A percentile compares a stretch with the other conserved stretches of the same genome.
phyloP scores from a whole-genome alignment of 495 filamentous ascomycete species.

The Hyaloscypha finlandica region DNA sequence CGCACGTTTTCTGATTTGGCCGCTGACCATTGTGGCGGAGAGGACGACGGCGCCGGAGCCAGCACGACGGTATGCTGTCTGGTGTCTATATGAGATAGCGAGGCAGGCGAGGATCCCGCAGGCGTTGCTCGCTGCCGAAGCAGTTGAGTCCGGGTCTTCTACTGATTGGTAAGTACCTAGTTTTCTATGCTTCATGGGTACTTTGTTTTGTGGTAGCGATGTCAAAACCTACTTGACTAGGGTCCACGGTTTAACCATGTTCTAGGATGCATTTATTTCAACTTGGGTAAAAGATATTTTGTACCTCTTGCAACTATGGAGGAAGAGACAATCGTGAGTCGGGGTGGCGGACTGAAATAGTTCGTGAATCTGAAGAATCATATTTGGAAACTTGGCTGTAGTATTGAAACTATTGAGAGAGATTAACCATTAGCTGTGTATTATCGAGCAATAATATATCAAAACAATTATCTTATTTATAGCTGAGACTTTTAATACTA shows the following conservation, averaged over 20 bases:
- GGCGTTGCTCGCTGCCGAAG: conserved; percentile 4
- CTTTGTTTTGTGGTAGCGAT: conserved; percentile 5
- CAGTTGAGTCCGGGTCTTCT: conserved; percentile 11
- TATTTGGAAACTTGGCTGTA: not conserved
- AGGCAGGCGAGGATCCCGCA: conserved; percentile 14
- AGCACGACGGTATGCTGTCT: conserved; percentile 6
- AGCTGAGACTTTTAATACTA: no score
- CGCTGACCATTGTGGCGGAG: conserved; percentile 11
- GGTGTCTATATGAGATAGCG: conserved; percentile 14
- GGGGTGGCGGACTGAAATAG: conserved; percentile 1
- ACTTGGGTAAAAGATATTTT: conserved; percentile 3
- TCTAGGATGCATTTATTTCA: conserved; percentile 17
- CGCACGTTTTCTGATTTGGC: conserved; percentile 15
- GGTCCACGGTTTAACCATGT: conserved; percentile 14
- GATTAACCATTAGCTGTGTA: no score
- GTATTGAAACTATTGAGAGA: not conserved
- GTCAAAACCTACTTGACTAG: not conserved
- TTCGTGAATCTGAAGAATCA: not conserved
- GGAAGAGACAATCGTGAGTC: not conserved
- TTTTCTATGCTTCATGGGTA: conserved; percentile 7
- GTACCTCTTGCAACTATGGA: conserved; percentile 5
- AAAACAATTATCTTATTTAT: no score
- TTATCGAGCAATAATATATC: no score
- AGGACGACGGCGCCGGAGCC: not conserved
- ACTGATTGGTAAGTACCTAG: conserved; percentile 13